Base-by-base conservation (phyloP, 1,139 yeast genomes). In the Pichia cactophila region DNA sequence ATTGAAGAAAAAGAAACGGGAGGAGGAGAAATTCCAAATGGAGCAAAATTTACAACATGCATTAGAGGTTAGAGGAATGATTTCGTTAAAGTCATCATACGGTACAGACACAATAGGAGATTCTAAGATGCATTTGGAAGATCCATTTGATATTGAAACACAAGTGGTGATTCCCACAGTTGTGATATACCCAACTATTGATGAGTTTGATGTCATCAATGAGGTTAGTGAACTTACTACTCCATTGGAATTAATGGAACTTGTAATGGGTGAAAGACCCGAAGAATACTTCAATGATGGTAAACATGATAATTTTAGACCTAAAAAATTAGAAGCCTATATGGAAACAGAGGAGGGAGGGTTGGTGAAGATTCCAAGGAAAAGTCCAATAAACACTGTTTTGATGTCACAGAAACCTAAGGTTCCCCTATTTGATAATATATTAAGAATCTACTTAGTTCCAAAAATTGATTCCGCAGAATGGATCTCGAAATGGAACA, bases 311-410 rank as follows among this genome's bases (percentile, higher is more conserved):
- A 72, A 81, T 53, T 88, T 88, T 61, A 66, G 72, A 1, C 69
- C 79, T 5, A 78, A 76, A 57, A 77, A 76, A 50, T 69, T 90
- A 37, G 84, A 85, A 50, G 83, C 85, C 23, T 90, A 74, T 63
- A 81, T 87, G 80, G 97, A 88, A 65, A 88, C 97, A 0, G 74
- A 69, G 41, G 62, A 80, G 3, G 97, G 96, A 41, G 97, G 97
- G 0, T 72, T 92, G 52, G 81, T 90, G 41, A 88, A 87, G 65
- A 80, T 86, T 2, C 96, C 96, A 40, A 86, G 83, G 64, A 87
- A 86, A 58, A 77, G 82, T 28, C 72, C 86, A 1, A 66, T 90
- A 29, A 78, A 79, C 56, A 76, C 78, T 51, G 84, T 84, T 0
- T 71, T 89, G 54, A 75, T 80, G 69, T 75, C 80, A 49, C 79